Evolutionary conservation across 352 stramenopile species (phyloP).

Genomic region (Globisporangium uncinulatum): DNA sequence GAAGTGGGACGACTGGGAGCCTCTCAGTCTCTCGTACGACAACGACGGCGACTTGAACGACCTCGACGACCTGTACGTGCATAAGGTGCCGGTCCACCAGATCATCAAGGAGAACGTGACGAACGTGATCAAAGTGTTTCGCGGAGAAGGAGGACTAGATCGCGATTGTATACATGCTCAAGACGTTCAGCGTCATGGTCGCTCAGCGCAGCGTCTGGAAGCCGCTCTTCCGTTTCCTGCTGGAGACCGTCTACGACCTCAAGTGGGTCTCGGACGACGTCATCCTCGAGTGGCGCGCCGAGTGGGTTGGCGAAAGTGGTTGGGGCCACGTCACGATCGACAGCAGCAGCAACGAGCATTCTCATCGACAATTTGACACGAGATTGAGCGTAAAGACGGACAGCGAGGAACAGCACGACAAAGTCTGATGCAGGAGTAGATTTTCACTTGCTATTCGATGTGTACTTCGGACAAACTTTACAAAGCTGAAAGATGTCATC

Average conservation of each 20-base stretch:
- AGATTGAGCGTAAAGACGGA: too few relatives aligned
- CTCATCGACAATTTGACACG: too few relatives aligned
- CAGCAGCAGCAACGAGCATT: neutral
- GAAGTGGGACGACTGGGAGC: conserved; percentile 78
- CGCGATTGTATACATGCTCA: conserved; percentile 51
- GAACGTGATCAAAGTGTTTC: conserved; percentile 87
- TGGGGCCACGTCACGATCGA: too few relatives aligned
- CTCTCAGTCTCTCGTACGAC: conserved; percentile 63
- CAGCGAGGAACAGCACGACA: too few relatives aligned
- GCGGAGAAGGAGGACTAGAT: conserved; percentile 69
- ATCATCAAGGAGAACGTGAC: conserved; percentile 82
- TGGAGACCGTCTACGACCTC: conserved; percentile 92
- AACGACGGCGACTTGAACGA: conserved; percentile 59
- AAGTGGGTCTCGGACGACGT: conserved; percentile 92
- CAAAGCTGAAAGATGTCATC: neutral
- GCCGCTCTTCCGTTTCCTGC: conserved; percentile 89
- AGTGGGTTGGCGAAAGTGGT: conserved; percentile 30
- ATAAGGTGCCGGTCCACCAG: conserved; percentile 58
- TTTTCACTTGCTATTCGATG: too few relatives aligned
- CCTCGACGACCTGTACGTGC: conserved; percentile 28
- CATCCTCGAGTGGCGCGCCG: conserved; percentile 87
- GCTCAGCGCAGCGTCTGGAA: conserved; percentile 47
- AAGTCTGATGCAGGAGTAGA: too few relatives aligned
- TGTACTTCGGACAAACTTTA: neutral
- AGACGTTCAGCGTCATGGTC: conserved; percentile 40